These are phyloP conservation scores for Coemansia sp. DNA, from an alignment of 192 early-diverging fungal genomes.

Conservation along the genomic window DNA sequence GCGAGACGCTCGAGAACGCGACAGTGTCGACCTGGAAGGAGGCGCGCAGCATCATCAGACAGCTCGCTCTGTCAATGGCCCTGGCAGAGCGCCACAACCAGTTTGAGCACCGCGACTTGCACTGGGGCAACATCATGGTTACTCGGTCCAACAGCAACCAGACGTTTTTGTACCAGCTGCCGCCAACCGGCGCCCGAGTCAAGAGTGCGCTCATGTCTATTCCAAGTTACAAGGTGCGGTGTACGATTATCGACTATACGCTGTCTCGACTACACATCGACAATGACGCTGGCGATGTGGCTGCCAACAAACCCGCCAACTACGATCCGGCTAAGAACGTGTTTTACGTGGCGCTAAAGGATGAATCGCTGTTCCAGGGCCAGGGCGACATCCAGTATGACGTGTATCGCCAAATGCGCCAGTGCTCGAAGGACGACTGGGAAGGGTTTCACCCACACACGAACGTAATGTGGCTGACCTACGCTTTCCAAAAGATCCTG, in stretches of 20 bases:
- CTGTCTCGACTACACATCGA: conserved; percentile 64
- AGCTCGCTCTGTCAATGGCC: conserved; percentile 66
- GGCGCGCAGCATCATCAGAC: conserved; percentile 69
- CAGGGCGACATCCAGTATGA: conserved; percentile 76
- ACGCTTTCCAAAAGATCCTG: conserved; percentile 56
- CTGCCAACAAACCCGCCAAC: conserved; percentile 30
- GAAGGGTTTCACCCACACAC: conserved; percentile 52
- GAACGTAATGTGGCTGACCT: conserved; percentile 55
- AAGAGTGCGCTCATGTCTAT: conserved; percentile 58
- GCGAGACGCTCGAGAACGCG: conserved; percentile 67
- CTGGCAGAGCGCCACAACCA: conserved; percentile 60
- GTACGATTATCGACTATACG: conserved; percentile 76
- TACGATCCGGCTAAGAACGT: conserved; percentile 52
- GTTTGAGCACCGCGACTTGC: conserved; percentile 74
- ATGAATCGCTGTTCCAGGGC: conserved; percentile 61
- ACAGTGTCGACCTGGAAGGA: conserved; percentile 64
- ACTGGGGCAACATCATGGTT: conserved; percentile 78
- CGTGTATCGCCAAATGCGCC: conserved; percentile 73
- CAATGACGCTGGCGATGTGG: conserved; percentile 37
- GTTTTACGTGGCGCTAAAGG: conserved; percentile 60
- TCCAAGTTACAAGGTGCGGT: conserved; percentile 66
- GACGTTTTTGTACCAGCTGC: conserved; percentile 55
- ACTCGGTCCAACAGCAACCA: conserved; percentile 53
- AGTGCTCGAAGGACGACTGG: conserved; percentile 40
- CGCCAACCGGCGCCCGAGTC: conserved; percentile 32